These are phyloP conservation scores for Epichloe glyceriae DNA, from an alignment of 2,329 filamentous ascomycete genomes.

Conservation along the genomic window DNA sequence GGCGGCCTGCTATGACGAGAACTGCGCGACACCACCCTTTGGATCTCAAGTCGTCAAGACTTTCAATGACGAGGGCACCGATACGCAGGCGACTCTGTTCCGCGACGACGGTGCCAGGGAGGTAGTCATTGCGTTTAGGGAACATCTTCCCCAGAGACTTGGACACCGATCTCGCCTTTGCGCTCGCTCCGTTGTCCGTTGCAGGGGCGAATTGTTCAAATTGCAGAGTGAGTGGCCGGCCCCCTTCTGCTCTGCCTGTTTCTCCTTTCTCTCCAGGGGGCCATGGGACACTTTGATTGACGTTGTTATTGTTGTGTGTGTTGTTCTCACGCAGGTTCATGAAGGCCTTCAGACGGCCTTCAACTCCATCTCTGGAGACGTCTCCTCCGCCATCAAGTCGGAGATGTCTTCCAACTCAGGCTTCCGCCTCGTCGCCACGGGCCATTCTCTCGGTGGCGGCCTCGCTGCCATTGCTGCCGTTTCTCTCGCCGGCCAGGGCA, in stretches of 20 bases:
- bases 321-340: not conserved
- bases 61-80: not conserved
- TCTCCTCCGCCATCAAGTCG: not conserved
- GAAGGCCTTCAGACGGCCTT: not conserved
- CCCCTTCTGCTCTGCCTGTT: no score
- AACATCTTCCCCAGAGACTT: not conserved
- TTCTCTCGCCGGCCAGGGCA: not conserved
- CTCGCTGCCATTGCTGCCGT: not conserved
- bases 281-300: no score
- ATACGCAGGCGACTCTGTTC: slow-evolving; percentile 3
- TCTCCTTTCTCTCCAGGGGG: no score
- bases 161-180: slow-evolving; percentile 1
- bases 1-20: not conserved
- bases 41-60: not conserved
- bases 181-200: not conserved
- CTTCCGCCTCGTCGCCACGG: slow-evolving; percentile 1
- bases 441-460: slow-evolving; percentile 1
- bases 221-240: not conserved
- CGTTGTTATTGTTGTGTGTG: not conserved
- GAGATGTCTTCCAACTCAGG: not conserved
- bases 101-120: not conserved
- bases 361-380: not conserved
- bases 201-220: not conserved
- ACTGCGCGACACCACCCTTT: not conserved
- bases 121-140: slow-evolving; percentile 3